Evolutionary conservation across 73 alveolate genomes (phyloP).

Genomic region (Stentor coeruleus): DNA sequence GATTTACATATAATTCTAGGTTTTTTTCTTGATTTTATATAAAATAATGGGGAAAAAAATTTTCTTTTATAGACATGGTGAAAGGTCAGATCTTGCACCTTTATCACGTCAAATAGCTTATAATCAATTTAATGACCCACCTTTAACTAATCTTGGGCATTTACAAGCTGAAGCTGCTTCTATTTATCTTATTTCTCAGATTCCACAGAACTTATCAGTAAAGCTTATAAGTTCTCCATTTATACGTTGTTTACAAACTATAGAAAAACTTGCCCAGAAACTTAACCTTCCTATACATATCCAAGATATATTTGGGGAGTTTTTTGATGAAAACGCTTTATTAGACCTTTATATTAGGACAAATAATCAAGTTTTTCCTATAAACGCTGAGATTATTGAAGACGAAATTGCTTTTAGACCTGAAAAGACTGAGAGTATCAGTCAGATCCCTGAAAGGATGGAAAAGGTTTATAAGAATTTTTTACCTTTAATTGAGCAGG

Average conservation of each 20-base stretch:
- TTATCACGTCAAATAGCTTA: neutral
- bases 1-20: no score
- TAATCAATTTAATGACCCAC: neutral
- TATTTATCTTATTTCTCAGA: neutral
- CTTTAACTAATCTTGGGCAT: neutral
- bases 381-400: neutral
- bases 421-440: neutral
- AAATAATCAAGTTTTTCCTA: neutral
- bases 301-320: neutral
- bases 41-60: neutral
- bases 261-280: neutral
- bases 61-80: neutral
- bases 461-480: neutral
- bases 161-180: neutral
- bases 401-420: neutral
- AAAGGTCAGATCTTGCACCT: neutral
- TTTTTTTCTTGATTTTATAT: no score
- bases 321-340: neutral
- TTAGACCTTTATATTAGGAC: neutral
- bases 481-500: neutral
- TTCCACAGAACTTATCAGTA: neutral
- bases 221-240: neutral
- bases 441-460: neutral
- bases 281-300: neutral
- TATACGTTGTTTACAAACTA: neutral